These are phyloP conservation scores for Mantamonas sphyraenae DNA, from an alignment of 78 protist genomes.

Conservation along the genomic window DNA sequence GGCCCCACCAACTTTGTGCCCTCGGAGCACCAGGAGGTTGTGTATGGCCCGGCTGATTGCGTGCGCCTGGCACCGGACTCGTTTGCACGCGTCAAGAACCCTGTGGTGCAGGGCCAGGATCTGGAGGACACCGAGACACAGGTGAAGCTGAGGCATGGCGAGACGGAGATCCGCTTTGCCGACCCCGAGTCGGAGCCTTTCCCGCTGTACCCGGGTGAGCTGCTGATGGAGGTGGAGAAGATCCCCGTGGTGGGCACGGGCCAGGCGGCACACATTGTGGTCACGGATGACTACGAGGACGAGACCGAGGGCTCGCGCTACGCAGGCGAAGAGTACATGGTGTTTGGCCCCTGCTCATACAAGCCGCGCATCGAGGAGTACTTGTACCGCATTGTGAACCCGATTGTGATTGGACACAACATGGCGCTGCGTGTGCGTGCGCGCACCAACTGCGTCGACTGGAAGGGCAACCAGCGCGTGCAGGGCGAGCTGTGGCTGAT, in stretches of 20 bases:
- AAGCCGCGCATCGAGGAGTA: too few species aligned
- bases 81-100: conserved; percentile 67
- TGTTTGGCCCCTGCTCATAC: too few species aligned
- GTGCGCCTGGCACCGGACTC: conserved; percentile 60
- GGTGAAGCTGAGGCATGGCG: conserved; percentile 60
- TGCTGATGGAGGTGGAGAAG: conserved; percentile 21
- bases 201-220: conserved; percentile 84
- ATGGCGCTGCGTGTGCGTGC: conserved; percentile 64
- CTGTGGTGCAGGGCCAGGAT: conserved; percentile 32
- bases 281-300: too few species aligned
- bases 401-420: conserved; percentile 44
- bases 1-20: conserved; percentile 83
- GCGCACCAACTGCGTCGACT: conserved; percentile 57
- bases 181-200: conserved; percentile 54
- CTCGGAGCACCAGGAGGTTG: too few species aligned
- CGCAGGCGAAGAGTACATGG: too few species aligned
- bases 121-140: conserved; percentile 43
- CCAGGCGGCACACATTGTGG: too few species aligned
- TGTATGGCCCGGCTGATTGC: conserved; percentile 59
- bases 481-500: conserved; percentile 72
- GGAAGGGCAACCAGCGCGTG: conserved; percentile 17
- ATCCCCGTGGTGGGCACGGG: too few species aligned
- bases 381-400: conserved; percentile 43
- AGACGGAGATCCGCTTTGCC: conserved; percentile 58
- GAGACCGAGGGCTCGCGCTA: too few species aligned